Base-by-base conservation (phyloP, 257 asterid species). In the Nicotiana noctiflora region DNA sequence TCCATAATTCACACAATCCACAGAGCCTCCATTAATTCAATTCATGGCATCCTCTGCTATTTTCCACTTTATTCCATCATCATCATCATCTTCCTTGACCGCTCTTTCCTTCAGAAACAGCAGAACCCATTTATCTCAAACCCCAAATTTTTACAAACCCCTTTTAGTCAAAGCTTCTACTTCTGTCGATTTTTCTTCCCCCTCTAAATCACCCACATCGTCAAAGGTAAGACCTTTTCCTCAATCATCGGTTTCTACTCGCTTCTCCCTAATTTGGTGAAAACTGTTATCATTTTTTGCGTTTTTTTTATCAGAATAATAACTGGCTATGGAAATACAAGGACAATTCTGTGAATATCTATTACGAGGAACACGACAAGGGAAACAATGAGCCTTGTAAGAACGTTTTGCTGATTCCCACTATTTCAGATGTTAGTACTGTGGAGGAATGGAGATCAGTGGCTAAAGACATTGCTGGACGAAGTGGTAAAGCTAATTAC, bases 351-450 rank as follows among this genome's bases (percentile, higher is more conserved):
- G 90, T 93, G 13, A 90, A 88, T 75, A 89, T 95, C 81, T 88
- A 95, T 81, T 91, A 83, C 53, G 99, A 95, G 82, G 89, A 87
- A 83, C 88, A 86, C 27, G 89, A 87, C 62, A 90, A 83, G 60
- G 89, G 84, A 68, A 87, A 72, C 59, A 77, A 76, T 12, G 84
- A 78, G 83, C 90, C 90, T 27, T 86, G 86, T 29, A 90, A 85
- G 93, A 86, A 91, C 82, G 86, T 95, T 67, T 89, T 95, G 68
- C 79, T 95, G 92, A 88, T 95, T 81, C 99, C 99, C 21, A 93
- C 99, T 0, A 92, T 95, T 75, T 95, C 99, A 77, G 99, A 95
- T 82, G 99, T 95, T 21, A 95, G 99, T 85, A 95, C 98, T 2
- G 97, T 93, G 19, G 99, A 92, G 79, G 99, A 95, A 82, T 95